Conservation (phyloP, 2,329 filamentous ascomycete species). For the Boeremia exigua region DNA sequence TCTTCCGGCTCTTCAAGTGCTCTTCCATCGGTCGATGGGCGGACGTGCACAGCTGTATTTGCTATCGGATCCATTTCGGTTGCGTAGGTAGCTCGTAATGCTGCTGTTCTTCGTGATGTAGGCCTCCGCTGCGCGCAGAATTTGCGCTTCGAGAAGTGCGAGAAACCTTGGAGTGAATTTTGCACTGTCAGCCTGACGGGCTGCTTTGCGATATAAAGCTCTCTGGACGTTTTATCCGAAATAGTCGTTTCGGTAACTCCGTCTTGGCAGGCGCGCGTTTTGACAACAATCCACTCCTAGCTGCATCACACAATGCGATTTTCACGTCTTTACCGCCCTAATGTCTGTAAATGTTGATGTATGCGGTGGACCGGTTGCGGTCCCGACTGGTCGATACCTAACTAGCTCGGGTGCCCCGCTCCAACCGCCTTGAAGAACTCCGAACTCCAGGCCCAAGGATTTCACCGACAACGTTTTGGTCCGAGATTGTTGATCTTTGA, state of each 20-base stretch:
- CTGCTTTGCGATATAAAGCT: neutral
- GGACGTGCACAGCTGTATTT: conserved; percentile 35
- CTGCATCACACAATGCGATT: conserved; percentile 1
- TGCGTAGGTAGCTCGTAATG: neutral
- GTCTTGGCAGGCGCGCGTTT: conserved; percentile 9
- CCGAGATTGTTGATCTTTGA: conserved; percentile 6
- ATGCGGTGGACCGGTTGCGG: conserved; percentile 1
- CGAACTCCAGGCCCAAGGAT: conserved; percentile 6
- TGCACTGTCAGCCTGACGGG: neutral
- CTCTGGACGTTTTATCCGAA: conserved; percentile 9
- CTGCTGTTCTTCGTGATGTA: neutral
- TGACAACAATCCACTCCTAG: neutral
- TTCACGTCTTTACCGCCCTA: conserved; percentile 1
- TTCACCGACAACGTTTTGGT: neutral
- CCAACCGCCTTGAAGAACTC: conserved; percentile 5
- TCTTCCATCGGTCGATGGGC: conserved; percentile 22
- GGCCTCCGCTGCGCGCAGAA: neutral
- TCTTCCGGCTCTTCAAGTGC: conserved; percentile 20
- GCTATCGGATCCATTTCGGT: conserved; percentile 36
- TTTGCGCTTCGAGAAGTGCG: neutral
- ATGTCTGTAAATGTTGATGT: conserved; percentile 1
- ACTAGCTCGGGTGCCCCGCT: conserved; percentile 12
- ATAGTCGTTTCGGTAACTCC: conserved; percentile 1
- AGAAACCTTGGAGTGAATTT: no score
- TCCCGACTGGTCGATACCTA: conserved; percentile 7